These are phyloP conservation scores for Diaporthe batatas DNA, from an alignment of 2,329 filamentous ascomycete species.

Conservation along the genomic window DNA sequence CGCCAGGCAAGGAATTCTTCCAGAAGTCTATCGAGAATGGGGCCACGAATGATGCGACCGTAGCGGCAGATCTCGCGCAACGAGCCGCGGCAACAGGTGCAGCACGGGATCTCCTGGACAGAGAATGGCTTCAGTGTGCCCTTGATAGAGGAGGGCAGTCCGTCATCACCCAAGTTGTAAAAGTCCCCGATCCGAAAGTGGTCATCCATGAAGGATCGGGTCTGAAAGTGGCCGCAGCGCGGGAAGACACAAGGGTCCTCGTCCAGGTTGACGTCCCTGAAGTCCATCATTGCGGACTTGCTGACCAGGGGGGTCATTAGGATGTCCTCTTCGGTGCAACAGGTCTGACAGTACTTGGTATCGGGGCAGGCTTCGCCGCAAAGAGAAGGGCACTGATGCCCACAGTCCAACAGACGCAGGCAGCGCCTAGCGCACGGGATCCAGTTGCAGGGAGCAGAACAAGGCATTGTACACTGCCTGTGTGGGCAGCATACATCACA, in stretches of 20 bases:
- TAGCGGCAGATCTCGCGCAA: conserved; percentile 71
- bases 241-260: conserved; percentile 73
- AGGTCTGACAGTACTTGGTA: conserved; percentile 67
- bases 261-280: conserved; percentile 69
- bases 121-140: conserved; percentile 63
- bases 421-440: conserved; percentile 75
- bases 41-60: conserved; percentile 70
- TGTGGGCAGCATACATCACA: conserved; percentile 63
- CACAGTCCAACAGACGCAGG: conserved; percentile 65
- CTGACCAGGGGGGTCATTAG: conserved; percentile 65
- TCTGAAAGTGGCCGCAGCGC: conserved; percentile 74
- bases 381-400: conserved; percentile 73
- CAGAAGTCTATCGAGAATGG: conserved; percentile 71
- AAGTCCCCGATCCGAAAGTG: conserved; percentile 67
- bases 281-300: conserved; percentile 64
- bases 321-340: conserved; percentile 56
- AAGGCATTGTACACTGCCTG: conserved; percentile 63
- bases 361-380: conserved; percentile 75
- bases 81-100: conserved; percentile 70
- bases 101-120: conserved; percentile 62
- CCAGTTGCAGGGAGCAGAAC: conserved; percentile 76
- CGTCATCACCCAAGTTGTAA: conserved; percentile 59
- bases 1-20: conserved; percentile 71
- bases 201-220: conserved; percentile 70
- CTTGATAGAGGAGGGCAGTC: conserved; percentile 51